Evolutionary conservation across 306 rosid genomes (phyloP).

Genomic region (Sicyos edulis): DNA sequence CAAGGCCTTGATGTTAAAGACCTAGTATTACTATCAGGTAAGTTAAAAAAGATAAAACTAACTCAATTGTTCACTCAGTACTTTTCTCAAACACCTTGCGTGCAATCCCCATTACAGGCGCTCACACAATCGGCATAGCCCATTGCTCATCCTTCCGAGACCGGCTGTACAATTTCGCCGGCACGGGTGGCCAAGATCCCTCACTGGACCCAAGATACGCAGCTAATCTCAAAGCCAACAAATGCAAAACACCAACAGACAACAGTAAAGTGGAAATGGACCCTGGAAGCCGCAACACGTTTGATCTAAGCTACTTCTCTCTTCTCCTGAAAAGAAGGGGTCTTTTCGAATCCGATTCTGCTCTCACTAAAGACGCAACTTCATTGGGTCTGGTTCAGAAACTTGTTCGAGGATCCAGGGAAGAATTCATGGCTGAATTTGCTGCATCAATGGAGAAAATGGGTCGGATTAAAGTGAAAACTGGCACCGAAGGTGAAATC

Average conservation of each 20-base stretch:
- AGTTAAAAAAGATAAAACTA: neutral
- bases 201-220: conserved; percentile 72
- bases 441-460: conserved; percentile 68
- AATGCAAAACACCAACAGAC: conserved; percentile 53
- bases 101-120: conserved; percentile 40
- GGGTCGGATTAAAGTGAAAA: conserved; percentile 60
- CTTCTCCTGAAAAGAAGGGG: conserved; percentile 66
- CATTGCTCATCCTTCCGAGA: conserved; percentile 58
- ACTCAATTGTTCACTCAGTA: neutral
- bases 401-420: conserved; percentile 44
- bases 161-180: conserved; percentile 71
- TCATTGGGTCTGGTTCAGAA: conserved; percentile 38
- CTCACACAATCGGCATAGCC: conserved; percentile 81
- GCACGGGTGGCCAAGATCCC: conserved; percentile 75
- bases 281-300: conserved; percentile 82
- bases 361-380: conserved; percentile 46
- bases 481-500: conserved; percentile 74
- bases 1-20: conserved; percentile 65
- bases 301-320: conserved; percentile 63
- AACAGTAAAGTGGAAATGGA: conserved; percentile 76
- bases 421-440: conserved; percentile 53
- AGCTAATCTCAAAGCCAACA: conserved; percentile 58
- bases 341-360: conserved; percentile 67
- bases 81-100: conserved; percentile 8
- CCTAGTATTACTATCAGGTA: conserved; percentile 25